Evolutionary conservation across 2,329 filamentous ascomycete genomes (phyloP), one percentile per base, ranked within the genome.

Genomic region (Bertia moriformis): DNA sequence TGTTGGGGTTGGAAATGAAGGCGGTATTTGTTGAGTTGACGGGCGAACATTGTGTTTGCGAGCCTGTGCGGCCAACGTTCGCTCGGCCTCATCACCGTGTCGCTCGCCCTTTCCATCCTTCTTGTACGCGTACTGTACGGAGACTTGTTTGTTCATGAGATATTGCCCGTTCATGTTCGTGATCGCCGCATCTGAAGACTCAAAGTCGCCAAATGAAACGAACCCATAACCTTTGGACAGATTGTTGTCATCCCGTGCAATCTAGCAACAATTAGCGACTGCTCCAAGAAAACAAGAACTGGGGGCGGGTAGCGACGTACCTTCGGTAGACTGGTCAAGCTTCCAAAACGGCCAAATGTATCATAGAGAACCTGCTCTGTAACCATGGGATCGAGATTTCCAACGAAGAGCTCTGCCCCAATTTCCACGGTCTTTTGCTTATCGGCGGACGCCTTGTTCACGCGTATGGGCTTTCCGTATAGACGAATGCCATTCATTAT

Each of bases 101-200:
- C 91, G 71, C 63, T 96, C 89, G 49, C 89, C 89, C 63, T 94
- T 94, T 48, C 91, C 91, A 53, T 98, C 91, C 62, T 96, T 96
- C 70, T 98, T 98, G 72, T 94, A 96, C 29, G 91, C 91, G 59
- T 96, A 98, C 60, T 96, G 89, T 35, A 98, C 91, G 2, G 83
- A 84, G 49, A 96, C 82, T 59, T 94, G 84, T 64, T 94, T 94
- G 67, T 91, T 94, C 69, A 93, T 88, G 43, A 98, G 75, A 60
- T 91, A 96, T 63, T 96, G 88, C 39, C 86, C 86, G 56, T 94
- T 83, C 82, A 98, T 88, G 56, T 89, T 91, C 47, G 78, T 72
- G 45, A 93, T 85, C 32, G 91, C 88, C 44, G 85, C 81, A 53
- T 98, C 91, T 10, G 86, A 91, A 49, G 86, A 83, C 53, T 96